Evolutionary conservation across 495 filamentous ascomycete species (phyloP), one percentile per base, ranked within the genome.

Genomic region (Staphylotrichum longicolle): DNA sequence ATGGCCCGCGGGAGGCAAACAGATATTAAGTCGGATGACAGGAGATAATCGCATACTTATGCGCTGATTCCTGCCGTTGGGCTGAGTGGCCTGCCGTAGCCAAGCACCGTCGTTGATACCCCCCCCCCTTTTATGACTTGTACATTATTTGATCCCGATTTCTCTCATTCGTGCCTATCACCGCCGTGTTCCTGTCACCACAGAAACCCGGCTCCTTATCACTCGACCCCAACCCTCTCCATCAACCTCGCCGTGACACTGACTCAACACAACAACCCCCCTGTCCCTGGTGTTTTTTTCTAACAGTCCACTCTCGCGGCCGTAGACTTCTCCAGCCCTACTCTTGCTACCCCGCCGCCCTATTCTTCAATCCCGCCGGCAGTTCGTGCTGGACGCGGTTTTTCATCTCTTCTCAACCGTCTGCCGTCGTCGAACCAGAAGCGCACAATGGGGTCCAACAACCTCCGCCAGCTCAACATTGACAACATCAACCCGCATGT

Each of bases 401-500:
- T 50, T 58, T 57, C 51, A 33, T 44, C 39, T 46, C 14, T 52
- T 27, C 39, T 45, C 51, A 52, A 14, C 8, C 54, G 45, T 30
- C 27, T 53, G 39, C 55, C 20, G 40, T 58, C 70, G n/a, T 59
- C 60, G 15, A 40, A 58, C 46, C 68, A 74, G 48, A 49, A 48
- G 42, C 70, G 67, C 68, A 70, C 58, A 52, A 75, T 77, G 71
- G 67, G 70, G 51, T 69, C 68, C 62, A 48, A 47, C 51, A 41
- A 63, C 64, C 40, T 58, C 11, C 80, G 80, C 61, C 84, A 88
- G 47, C 82, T 98, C 61, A 89, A 82, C 71, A 76, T 91, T 63
- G 80, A 89, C 75, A 96, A 96, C 78, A 96, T 98, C 81, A 98
- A 98, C 77, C 90, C 84, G 9, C 82, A 93, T 71, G 83, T 97